phyloP scores from a whole-genome alignment of 352 stramenopile species.

The Peronospora belbahrii region DNA sequence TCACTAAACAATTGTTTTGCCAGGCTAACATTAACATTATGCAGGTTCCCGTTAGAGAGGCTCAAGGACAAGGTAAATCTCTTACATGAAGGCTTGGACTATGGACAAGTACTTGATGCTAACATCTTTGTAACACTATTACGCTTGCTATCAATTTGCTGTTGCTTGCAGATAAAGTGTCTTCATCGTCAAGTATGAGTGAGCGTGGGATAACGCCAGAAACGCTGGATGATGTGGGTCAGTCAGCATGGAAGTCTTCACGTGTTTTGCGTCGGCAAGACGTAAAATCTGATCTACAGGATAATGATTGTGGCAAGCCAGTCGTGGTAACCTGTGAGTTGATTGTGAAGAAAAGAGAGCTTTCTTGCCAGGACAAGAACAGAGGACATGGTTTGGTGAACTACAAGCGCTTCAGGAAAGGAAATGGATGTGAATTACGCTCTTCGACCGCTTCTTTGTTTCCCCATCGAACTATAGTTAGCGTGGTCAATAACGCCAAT shows the following conservation, averaged over 20 bases:
- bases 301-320: constrained; percentile 29
- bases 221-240: constrained; percentile 6
- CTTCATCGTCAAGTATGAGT: constrained; percentile 5
- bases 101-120: neutral
- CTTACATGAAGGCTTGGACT: neutral
- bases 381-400: constrained; percentile 30
- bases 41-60: constrained; percentile 14
- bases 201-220: neutral
- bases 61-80: constrained; percentile 11
- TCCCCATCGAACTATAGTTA: constrained; percentile 48
- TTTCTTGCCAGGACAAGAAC: neutral
- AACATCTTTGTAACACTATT: neutral
- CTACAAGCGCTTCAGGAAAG: constrained; percentile 84
- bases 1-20: neutral
- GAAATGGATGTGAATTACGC: constrained; percentile 42
- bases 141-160: neutral
- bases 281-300: constrained; percentile 22
- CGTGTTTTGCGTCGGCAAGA: constrained; percentile 19
- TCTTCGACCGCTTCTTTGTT: constrained; percentile 40
- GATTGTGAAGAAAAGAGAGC: constrained; percentile 35
- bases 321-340: constrained; percentile 44
- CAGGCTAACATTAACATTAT: constrained; percentile 29
- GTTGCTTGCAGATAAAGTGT: constrained; percentile 3
- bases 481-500: constrained; percentile 58
- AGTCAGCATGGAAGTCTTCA: constrained; percentile 27